These are phyloP conservation scores for Talaromyces sp. DNA, from an alignment of 2,329 filamentous ascomycete species.

Conservation along the genomic window DNA sequence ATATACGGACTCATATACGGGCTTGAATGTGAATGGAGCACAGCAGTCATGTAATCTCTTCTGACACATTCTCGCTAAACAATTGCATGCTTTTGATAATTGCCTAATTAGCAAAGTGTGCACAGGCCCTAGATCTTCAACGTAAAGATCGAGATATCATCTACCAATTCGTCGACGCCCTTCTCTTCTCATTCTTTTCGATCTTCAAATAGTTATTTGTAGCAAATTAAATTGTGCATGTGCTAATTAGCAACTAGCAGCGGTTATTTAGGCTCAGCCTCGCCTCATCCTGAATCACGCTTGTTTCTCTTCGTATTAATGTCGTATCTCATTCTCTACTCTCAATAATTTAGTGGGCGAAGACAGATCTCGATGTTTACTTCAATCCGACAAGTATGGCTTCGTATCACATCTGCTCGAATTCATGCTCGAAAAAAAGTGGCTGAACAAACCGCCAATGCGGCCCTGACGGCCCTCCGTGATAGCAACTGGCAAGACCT, in stretches of 20 bases:
- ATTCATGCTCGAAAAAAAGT: neutral
- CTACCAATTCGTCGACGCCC: neutral
- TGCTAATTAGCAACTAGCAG: neutral
- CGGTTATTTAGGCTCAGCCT: neutral
- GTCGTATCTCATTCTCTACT: neutral
- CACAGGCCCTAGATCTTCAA: neutral
- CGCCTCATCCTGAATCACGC: neutral
- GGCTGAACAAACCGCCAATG: neutral
- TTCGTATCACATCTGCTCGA: neutral
- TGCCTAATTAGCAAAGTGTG: neutral
- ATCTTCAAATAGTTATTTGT: neutral
- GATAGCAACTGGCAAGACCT: neutral
- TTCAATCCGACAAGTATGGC: neutral
- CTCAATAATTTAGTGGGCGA: neutral
- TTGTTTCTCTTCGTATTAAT: neutral
- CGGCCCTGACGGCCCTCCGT: neutral
- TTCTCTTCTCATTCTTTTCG: neutral
- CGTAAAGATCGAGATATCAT: neutral
- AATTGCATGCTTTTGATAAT: neutral
- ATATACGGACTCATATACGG: no score
- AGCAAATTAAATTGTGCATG: neutral
- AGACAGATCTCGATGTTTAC: neutral
- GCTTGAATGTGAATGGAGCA: no score
- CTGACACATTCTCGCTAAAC: neutral
- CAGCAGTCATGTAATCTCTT: neutral